phyloP scores from a whole-genome alignment of 108 stramenopile species.

The Cafeteria roenbergensis region DNA sequence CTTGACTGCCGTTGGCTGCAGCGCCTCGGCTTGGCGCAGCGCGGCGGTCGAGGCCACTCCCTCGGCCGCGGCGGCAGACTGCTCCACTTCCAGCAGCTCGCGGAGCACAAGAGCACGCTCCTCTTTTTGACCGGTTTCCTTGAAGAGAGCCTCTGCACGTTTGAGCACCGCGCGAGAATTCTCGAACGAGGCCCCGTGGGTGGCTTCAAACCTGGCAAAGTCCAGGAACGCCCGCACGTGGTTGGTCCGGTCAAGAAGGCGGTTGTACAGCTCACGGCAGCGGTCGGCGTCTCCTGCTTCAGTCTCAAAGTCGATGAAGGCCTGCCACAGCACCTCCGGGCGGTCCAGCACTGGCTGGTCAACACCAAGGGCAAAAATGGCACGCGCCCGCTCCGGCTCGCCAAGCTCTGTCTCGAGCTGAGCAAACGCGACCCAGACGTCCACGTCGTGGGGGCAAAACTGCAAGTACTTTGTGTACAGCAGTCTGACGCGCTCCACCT shows the following conservation, averaged over 20 bases:
- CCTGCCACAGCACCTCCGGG: conserved; percentile 94
- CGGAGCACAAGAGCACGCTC: conserved; percentile 1
- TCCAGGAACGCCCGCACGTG: conserved; percentile 77
- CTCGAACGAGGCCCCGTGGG: conserved; percentile 58
- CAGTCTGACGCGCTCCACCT: conserved; percentile 85
- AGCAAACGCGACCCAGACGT: conserved; percentile 76
- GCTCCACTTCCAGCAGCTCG: neutral
- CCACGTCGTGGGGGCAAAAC: conserved; percentile 70
- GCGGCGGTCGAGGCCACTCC: neutral
- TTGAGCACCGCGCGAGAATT: conserved; percentile 56
- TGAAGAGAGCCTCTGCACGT: conserved; percentile 26
- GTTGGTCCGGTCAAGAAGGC: conserved; percentile 74
- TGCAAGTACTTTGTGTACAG: conserved; percentile 83
- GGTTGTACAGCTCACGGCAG: conserved; percentile 66
- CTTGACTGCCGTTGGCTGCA: too few relatives aligned
- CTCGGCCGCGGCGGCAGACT: too few relatives aligned
- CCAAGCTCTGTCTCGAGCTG: conserved; percentile 79
- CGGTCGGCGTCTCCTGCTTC: conserved; percentile 13
- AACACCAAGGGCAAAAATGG: conserved; percentile 85
- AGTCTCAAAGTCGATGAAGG: conserved; percentile 94
- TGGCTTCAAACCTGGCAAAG: conserved; percentile 34
- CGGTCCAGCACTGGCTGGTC: conserved; percentile 76
- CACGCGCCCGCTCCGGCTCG: conserved; percentile 77
- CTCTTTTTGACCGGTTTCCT: conserved; percentile 22
- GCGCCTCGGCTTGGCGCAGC: neutral